Base-by-base conservation (phyloP, 169 alveolate genomes). In the Eimeria mitis region DNA sequence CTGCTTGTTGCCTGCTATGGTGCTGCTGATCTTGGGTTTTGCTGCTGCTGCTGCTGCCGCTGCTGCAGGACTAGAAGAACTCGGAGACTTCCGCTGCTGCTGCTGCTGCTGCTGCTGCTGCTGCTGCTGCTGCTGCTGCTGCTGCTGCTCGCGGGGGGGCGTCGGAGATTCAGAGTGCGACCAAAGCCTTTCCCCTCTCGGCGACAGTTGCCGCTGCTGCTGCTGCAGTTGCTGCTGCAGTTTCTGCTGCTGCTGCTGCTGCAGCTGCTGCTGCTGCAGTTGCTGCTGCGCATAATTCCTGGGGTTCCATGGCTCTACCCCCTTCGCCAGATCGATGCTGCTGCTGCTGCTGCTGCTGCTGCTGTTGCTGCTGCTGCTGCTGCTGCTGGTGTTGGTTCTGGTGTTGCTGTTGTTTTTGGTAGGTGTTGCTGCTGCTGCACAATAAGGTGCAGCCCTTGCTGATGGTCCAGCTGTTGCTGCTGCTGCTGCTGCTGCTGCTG, bases 401-500 rank as follows among this genome's bases (percentile, higher is more conserved):
- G 37, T 44, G 44, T 40, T 78, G 88, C 88, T 47, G 16, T 63
- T 78, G 88, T 63, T 40, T 9, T 56, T 40, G 56, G n/a, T 78
- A n/a, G 88, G 37, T 25, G 88, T 40, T 25, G 68, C 63, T 78
- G 88, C 23, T 78, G 31, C 88, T 9, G 88, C 88, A n/a, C n/a
- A n/a, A n/a, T n/a, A n/a, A n/a, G n/a, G n/a, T n/a, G n/a, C n/a
- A n/a, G n/a, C n/a, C n/a, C n/a, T n/a, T n/a, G 88, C 63, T 37
- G 56, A 59, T 78, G 63, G 11, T 13, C 40, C 9, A 3, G 63
- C 56, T 9, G n/a, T 13, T 7, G 75, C 75, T 4, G 63, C 88
- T 78, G 88, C 88, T 78, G 88, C 63, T 44, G 44, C 68, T 78
- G 88, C 88, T 47, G 16, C 88, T 78, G 88, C 88, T 40, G 37